These are phyloP conservation scores for Curvularia eragrostidis DNA, from an alignment of 2,329 filamentous ascomycete genomes.

Conservation along the genomic window DNA sequence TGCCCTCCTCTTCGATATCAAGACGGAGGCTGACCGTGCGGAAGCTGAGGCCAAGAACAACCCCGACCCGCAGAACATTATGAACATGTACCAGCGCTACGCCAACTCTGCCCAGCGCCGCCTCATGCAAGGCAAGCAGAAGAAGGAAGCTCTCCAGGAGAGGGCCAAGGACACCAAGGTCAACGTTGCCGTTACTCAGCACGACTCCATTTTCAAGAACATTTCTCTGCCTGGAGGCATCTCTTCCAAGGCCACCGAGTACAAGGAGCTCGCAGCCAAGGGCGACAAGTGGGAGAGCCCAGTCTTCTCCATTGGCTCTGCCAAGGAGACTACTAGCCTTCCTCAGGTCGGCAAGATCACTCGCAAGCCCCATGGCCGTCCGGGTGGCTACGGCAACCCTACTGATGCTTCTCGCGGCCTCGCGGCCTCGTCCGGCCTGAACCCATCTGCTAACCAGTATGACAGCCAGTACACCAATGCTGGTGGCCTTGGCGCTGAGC, in stretches of 20 bases:
- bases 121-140: slow-evolving; percentile 76
- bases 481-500: slow-evolving; percentile 17
- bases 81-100: slow-evolving; percentile 89
- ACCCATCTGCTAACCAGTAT: slow-evolving; percentile 23
- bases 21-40: slow-evolving; percentile 81
- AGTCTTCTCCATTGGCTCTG: slow-evolving; percentile 85
- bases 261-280: slow-evolving; percentile 84
- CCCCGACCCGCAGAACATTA: slow-evolving; percentile 72
- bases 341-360: slow-evolving; percentile 63
- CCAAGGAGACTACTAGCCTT: slow-evolving; percentile 73
- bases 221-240: slow-evolving; percentile 87
- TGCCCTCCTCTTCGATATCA: slow-evolving; percentile 73
- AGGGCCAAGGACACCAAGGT: slow-evolving; percentile 70
- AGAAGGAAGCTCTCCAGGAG: slow-evolving; percentile 66
- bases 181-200: slow-evolving; percentile 82
- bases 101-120: slow-evolving; percentile 75
- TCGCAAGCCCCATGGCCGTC: slow-evolving; percentile 65
- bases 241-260: slow-evolving; percentile 91
- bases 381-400: slow-evolving; percentile 40
- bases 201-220: slow-evolving; percentile 91
- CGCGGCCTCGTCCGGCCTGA: slow-evolving; percentile 23
- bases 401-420: slow-evolving; percentile 27
- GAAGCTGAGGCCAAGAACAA: slow-evolving; percentile 67
- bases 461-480: slow-evolving; percentile 25
- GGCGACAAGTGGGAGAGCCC: slow-evolving; percentile 95